Base-by-base conservation (phyloP, 139 green algal genomes). In the Tetraselmis chui region DNA sequence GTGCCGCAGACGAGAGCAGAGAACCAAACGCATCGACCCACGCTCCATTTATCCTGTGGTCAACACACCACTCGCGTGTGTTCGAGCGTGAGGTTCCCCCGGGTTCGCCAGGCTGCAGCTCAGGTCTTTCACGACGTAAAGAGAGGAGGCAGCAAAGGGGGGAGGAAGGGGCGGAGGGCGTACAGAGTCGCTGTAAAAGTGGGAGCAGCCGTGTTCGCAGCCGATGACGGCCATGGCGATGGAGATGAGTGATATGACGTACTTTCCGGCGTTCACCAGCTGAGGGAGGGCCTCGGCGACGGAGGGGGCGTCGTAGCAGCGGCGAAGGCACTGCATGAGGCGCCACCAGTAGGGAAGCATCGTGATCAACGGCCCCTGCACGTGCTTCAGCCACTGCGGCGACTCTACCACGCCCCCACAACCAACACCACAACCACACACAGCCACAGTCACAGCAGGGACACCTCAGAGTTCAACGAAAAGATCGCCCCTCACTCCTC, bases 281-380 rank as follows among this genome's bases (percentile, higher is more conserved):
- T 79, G 76, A 5, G 29, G 29, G 29, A 45, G 11, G 29, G 29
- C 29, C 5, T 67, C 45, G 11, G 11, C 11, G 18, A 45, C 5
- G 29, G 29, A 31, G 22, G 76, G 76, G 11, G 29, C 29, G 76
- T 79, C 76, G 18, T 79, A 79, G 29, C 29, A 79, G 29, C 76
- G 76, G 29, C 76, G 29, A 5, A 79, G 29, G 29, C 76, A 79
- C 29, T 79, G 76, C 29, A 45, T 31, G 29, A 79, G 18, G 29
- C 76, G 76, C 29, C 29, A 79, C 76, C 76, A 79, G 76, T 79
- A 79, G 76, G 76, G 76, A 5, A 79, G 76, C 29, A 31, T 31
- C 29, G 76, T 79, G 76, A 79, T 79, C 29, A 79, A 18, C 22
- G 76, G 76, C 5, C 29, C 76, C 29, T 31, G 29, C 11, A 79